Evolutionary conservation across 176 grass and related monocot genomes (phyloP).

Genomic region (Cymbopogon citratus): DNA sequence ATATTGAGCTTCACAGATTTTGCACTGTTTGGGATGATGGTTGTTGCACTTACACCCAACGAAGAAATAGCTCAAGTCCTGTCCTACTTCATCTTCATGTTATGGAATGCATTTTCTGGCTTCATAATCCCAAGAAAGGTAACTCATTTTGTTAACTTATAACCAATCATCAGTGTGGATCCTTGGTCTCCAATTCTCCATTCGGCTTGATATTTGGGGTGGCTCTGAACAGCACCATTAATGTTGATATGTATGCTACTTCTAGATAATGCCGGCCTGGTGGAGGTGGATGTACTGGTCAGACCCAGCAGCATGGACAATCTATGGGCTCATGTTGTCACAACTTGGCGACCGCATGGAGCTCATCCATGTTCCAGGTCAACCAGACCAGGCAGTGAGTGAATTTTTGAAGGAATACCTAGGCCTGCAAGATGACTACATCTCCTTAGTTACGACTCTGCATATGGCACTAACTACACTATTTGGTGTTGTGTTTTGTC

Average conservation of each 20-base stretch:
- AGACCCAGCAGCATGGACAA: conserved; percentile 46
- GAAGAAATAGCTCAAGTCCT: conserved; percentile 51
- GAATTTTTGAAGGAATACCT: conserved; percentile 43
- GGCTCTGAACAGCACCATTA: no score
- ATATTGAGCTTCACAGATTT: conserved; percentile 48
- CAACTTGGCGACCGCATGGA: conserved; percentile 43
- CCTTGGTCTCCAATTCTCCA: background rate
- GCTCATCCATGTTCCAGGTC: conserved; percentile 28
- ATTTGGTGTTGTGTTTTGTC: conserved; percentile 42
- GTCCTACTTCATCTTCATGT: conserved; percentile 57
- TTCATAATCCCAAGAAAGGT: conserved; percentile 62
- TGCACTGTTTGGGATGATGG: conserved; percentile 63
- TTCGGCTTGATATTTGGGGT: no score
- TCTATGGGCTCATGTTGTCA: conserved; percentile 53
- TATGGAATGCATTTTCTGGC: conserved; percentile 69
- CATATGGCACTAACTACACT: conserved; percentile 37
- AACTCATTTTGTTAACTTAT: background rate
- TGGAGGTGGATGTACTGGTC: conserved; percentile 64
- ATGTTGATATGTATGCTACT: background rate
- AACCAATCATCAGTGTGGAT: background rate
- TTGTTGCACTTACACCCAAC: conserved; percentile 60
- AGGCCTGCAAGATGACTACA: conserved; percentile 35
- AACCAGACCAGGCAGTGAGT: conserved; percentile 24
- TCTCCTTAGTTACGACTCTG: conserved; percentile 31
- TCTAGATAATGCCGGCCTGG: conserved; percentile 56